Evolutionary conservation across 768 basidiomycete genomes (phyloP).

Genomic region (Daedalea quercina): DNA sequence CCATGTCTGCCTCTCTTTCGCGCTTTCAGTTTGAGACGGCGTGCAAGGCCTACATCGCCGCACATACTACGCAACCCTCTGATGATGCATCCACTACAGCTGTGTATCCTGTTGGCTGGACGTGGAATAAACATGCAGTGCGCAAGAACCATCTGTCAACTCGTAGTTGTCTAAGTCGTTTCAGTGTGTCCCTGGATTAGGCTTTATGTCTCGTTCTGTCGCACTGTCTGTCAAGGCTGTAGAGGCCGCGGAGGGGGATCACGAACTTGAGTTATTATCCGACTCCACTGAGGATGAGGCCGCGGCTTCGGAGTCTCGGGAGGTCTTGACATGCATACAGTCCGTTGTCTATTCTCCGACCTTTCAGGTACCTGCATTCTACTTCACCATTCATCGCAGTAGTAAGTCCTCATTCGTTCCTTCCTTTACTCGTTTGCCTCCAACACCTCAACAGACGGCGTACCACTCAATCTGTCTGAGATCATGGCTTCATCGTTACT

Average conservation of each 20-base stretch:
- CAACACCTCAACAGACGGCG: constrained; percentile 43
- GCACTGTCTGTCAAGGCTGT: constrained; percentile 6
- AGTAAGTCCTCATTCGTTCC: constrained; percentile 43
- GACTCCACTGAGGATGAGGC: constrained; percentile 33
- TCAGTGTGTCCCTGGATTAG: constrained; percentile 22
- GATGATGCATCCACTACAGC: constrained; percentile 1
- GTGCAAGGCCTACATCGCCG: constrained; percentile 44
- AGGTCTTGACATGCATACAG: constrained; percentile 44
- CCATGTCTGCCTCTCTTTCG: constrained; percentile 40
- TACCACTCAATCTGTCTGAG: constrained; percentile 49
- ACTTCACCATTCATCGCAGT: constrained; percentile 62
- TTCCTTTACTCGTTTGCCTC: neutral
- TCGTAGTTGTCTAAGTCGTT: constrained; percentile 2
- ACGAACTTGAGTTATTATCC: constrained; percentile 6
- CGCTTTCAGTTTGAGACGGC: constrained; percentile 54
- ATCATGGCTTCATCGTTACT: constrained; percentile 57
- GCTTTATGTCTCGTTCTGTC: constrained; percentile 24
- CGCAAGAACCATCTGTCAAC: constrained; percentile 23
- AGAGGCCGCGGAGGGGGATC: constrained; percentile 1
- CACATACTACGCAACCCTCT: constrained; percentile 11
- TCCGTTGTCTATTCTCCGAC: constrained; percentile 73
- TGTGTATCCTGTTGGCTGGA: constrained; percentile 37
- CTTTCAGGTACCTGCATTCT: constrained; percentile 79
- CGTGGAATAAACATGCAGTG: constrained; percentile 55
- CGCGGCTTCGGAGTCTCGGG: constrained; percentile 17